Conservation (phyloP, 148 eudicot genomes). For the Rhododendron kiyosumense region DNA sequence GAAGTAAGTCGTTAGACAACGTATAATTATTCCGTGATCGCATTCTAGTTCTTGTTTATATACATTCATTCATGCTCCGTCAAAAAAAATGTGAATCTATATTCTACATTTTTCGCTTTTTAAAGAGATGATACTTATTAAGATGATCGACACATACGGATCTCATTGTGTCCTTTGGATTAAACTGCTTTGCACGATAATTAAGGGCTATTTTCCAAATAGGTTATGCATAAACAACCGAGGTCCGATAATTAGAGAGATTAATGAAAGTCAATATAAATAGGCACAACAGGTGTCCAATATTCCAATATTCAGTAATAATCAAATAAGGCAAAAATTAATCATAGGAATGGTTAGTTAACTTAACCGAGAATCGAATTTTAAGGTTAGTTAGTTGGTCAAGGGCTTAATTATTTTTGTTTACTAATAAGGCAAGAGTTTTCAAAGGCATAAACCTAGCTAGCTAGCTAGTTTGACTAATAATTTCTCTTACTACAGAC, state of each 20-base stretch:
- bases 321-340: background rate
- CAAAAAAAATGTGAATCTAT: background rate
- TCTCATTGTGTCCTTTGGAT: background rate
- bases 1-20: background rate
- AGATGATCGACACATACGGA: too few relatives aligned
- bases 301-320: background rate
- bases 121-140: too few relatives aligned
- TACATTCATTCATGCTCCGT: background rate
- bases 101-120: too few relatives aligned
- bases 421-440: background rate
- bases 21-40: background rate
- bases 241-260: background rate
- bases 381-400: background rate
- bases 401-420: conserved; percentile 3
- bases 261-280: background rate
- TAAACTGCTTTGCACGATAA: background rate
- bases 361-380: background rate
- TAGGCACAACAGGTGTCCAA: background rate
- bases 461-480: conserved; percentile 9
- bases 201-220: background rate
- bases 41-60: background rate
- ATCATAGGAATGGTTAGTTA: background rate
- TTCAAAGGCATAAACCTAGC: conserved; percentile 6
- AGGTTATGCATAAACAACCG: too few relatives aligned
- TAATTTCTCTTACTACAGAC: background rate